Evolutionary conservation across 2,329 filamentous ascomycete genomes (phyloP), one percentile per base, ranked within the genome.

Genomic region (Teratosphaeria nubilosa): DNA sequence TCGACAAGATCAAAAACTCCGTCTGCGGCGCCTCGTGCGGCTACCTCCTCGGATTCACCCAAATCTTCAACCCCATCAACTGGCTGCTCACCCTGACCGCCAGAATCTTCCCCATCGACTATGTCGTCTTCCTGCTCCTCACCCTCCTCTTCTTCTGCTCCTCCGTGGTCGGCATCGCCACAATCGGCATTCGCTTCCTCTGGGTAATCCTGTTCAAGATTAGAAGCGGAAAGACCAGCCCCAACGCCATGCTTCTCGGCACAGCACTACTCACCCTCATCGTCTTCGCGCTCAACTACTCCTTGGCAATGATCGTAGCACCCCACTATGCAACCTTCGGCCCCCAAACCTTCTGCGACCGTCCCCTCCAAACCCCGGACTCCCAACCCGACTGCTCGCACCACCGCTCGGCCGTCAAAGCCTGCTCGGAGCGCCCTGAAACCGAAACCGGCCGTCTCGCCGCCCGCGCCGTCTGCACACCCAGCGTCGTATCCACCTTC

Each of bases 1-100:
- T 97, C 68, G 94, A 99, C 81, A 97, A 97, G 77, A 90, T 91
- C 37, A 91, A 88, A 73, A 96, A 97, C 77, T 96, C 91, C 3
- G 78, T 95, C 62, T 99, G 94, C 82, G 92, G 94, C 72, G 79
- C 85, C 59, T 86, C 84, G 66, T 99, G 94, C 71, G 94, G 94
- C 62, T 99, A 96, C 74, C 88, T 97, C 54, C 81, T 99, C 4
- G 90, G 86, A 51, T 80, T 86, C 69, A 88, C 95, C 72, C 90
- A 95, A 72, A 85, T 97, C 65, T 95, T 96, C 78, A 94, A 99
- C 72, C 94, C 94, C 1, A 79, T 96, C 69, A 97, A 99, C 76
- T 95, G 87, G 82, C 78, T 95, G 58, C 84, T 96, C 60, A 85
- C 95, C 63, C 81, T 88, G 73, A 83, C 90, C 0, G 87, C 91